Base-by-base conservation (phyloP, 2,329 filamentous ascomycete genomes). In the Pseudomassariella vexata region DNA sequence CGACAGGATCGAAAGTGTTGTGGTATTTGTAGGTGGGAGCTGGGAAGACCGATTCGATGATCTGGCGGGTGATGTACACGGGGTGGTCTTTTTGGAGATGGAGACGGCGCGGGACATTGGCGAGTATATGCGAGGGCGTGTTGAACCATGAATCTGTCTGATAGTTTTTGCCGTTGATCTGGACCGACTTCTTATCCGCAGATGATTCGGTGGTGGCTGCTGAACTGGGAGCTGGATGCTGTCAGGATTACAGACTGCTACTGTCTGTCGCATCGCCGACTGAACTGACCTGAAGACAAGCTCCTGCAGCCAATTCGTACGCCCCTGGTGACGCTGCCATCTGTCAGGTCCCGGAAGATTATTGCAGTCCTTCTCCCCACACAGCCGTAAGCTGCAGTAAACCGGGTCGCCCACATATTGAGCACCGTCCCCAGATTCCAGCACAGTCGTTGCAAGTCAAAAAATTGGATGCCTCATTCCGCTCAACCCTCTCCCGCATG, bases 71-170 rank as follows among this genome's bases (percentile, higher is more conserved):
- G 49, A 96, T 94, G 45, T 76, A 78, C 21, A 98, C 71, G 16
- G 92, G 92, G 53, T 98, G 92, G 59, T 95, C 81, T 39, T 81
- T 76, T 52, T 92, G 79, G n/a, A 94, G 73, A 59, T 98, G 92
- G n/a, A 98, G 70, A 34, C 76, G 79, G 40, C 87, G 82, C 28
- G 79, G 72, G 28, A 94, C 73, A 35, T 85, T 78, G 15, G 78
- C 67, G 28, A 88, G 64, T 41, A 98, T 89, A 34, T 80, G 82
- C 17, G 73, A 49, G 4, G 90, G 80, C 10, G 85, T 72, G 59
- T 98, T 98, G 59, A 83, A 92, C 84, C 87, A 95, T 32, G 71
- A 59, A 54, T 96, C 88, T 12, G 73, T 80, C 12, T 62, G 52
- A 56, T 88, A 88, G 8, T 59, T 62, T 40, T 68, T 70, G 42